Evolutionary conservation across 176 grass and related monocot species (phyloP).

Genomic region (Juncus effusus): DNA sequence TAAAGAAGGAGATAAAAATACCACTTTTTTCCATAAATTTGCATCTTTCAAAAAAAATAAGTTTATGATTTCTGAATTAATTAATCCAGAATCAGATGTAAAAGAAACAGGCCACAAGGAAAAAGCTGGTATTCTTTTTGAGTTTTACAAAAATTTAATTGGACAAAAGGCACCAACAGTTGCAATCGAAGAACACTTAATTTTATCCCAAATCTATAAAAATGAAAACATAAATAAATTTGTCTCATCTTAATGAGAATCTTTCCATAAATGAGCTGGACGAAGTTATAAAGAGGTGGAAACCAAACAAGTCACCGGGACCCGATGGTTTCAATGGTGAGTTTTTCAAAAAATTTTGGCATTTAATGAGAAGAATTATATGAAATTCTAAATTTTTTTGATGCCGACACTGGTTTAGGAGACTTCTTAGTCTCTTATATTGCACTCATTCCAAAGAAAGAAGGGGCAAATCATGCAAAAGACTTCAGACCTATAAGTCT

Average conservation of each 20-base stretch:
- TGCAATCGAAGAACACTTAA: no score
- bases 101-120: no score
- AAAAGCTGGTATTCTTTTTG: no score
- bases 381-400: background rate
- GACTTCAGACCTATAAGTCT: background rate
- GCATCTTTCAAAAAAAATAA: background rate
- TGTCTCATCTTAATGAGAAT: background rate
- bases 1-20: background rate
- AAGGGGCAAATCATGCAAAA: background rate
- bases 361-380: background rate
- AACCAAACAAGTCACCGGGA: background rate
- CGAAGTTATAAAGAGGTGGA: background rate
- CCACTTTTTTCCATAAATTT: background rate
- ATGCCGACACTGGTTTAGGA: background rate
- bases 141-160: no score
- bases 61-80: background rate
- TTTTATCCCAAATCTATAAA: no score
- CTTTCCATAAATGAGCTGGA: background rate
- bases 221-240: no score
- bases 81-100: background rate
- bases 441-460: background rate
- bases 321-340: background rate
- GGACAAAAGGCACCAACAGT: no score
- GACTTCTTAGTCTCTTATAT: background rate
- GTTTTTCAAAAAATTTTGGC: no score